These are phyloP conservation scores for Clarireedia sp. DNA, from an alignment of 2,329 filamentous ascomycete species.

Conservation along the genomic window DNA sequence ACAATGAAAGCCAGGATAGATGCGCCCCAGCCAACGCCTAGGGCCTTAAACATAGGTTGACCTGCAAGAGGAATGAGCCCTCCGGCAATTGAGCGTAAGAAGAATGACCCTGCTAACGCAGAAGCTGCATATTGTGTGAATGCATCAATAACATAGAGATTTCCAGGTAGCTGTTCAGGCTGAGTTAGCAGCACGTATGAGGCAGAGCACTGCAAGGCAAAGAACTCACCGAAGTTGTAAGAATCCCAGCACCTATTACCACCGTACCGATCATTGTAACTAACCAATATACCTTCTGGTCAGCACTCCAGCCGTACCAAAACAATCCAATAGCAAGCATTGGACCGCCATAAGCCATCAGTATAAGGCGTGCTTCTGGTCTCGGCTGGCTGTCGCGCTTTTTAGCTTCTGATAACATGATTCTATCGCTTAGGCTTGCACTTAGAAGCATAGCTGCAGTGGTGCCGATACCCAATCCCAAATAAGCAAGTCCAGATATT, in stretches of 20 bases:
- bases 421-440: constrained; percentile 17
- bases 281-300: constrained; percentile 35
- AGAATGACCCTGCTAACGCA: neutral
- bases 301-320: constrained; percentile 38
- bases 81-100: neutral
- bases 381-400: constrained; percentile 36
- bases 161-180: neutral
- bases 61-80: neutral
- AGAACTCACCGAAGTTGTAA: neutral
- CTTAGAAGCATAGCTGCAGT: constrained; percentile 17
- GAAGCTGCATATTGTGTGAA: neutral
- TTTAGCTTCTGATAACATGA: constrained; percentile 34
- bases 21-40: neutral
- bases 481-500: constrained; percentile 30
- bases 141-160: neutral
- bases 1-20: neutral
- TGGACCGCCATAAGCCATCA: constrained; percentile 30
- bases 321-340: constrained; percentile 37
- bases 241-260: neutral
- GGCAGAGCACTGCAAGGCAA: neutral
- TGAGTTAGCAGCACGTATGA: neutral
- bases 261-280: constrained; percentile 24
- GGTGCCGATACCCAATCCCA: constrained; percentile 28
- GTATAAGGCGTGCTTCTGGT: constrained; percentile 33
- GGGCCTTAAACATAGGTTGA: neutral